Evolutionary conservation across 176 grass and related monocot genomes (phyloP).

Genomic region (Cenchrus purpureus): DNA sequence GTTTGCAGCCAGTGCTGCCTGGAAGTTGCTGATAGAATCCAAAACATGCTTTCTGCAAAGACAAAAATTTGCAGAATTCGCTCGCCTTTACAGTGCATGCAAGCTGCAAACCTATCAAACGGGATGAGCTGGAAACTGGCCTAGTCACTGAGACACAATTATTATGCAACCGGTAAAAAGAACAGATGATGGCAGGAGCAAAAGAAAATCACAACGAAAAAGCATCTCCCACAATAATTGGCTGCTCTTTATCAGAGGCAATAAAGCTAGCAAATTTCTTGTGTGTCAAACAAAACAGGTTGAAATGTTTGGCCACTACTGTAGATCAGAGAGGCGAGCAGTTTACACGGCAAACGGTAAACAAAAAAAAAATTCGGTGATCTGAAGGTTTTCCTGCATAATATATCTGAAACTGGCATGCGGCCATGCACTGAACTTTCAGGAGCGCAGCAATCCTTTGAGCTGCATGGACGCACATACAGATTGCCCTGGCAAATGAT

Average conservation of each 20-base stretch:
- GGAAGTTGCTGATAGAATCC: conserved; percentile 16
- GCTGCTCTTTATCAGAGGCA: background rate
- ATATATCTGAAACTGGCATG: background rate
- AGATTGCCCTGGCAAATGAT: background rate
- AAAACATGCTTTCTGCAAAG: conserved; percentile 43
- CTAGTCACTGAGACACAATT: conserved; percentile 40
- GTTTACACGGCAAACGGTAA: conserved; percentile 2
- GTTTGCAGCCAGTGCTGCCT: background rate
- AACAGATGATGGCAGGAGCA: conserved; percentile 29
- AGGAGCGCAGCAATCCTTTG: background rate
- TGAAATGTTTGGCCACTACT: background rate
- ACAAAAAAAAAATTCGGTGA: background rate
- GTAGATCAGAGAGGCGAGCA: background rate
- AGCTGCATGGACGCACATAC: background rate
- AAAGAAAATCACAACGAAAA: conserved; percentile 32
- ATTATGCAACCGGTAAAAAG: conserved; percentile 40
- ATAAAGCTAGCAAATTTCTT: background rate
- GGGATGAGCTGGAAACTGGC: conserved; percentile 53
- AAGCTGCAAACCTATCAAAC: conserved; percentile 28
- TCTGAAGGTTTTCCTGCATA: background rate
- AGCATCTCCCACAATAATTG: conserved; percentile 32
- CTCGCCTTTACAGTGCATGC: conserved; percentile 50
- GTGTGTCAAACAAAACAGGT: background rate
- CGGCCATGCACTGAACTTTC: conserved; percentile 5
- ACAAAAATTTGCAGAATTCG: conserved; percentile 42